phyloP scores from a whole-genome alignment of 2,329 filamentous ascomycete genomes.

The Westerdykella aurantiaca region DNA sequence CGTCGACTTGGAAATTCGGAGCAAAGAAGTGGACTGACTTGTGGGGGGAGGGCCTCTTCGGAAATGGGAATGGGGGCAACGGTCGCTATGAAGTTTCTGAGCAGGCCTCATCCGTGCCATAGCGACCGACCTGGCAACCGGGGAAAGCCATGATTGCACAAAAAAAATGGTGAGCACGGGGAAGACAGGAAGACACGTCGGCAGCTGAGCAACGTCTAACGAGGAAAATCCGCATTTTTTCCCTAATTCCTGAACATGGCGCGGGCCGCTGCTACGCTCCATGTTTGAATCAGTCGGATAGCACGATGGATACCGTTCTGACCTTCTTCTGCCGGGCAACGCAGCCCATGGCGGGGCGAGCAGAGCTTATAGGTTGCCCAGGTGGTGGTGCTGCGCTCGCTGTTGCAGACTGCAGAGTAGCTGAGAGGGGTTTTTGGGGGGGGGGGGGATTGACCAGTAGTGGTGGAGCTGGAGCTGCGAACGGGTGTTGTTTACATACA shows the following conservation, averaged over 20 bases:
- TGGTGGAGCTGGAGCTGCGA: neutral
- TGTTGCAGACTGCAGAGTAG: too few species aligned
- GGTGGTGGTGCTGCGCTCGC: too few species aligned
- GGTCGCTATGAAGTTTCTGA: constrained; percentile 1
- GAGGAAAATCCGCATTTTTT: neutral
- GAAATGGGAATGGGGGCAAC: constrained; percentile 1
- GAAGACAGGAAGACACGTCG: too few species aligned
- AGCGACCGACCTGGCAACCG: constrained; percentile 14
- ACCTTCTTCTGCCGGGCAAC: too few species aligned
- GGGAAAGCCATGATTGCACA: neutral
- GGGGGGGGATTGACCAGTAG: neutral
- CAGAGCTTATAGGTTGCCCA: too few species aligned
- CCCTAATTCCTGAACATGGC: constrained; percentile 13
- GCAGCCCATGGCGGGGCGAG: constrained; percentile 6
- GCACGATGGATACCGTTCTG: constrained; percentile 1
- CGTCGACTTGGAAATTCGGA: too few species aligned
- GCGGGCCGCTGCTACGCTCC: constrained; percentile 14
- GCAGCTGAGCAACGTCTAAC: too few species aligned
- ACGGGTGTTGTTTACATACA: neutral
- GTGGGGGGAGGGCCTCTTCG: too few species aligned
- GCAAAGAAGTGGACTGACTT: too few species aligned
- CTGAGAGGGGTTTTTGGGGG: too few species aligned
- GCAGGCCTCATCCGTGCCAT: constrained; percentile 7
- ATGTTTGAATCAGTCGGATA: constrained; percentile 19
- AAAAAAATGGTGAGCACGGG: constrained; percentile 1